phyloP scores from a whole-genome alignment of 257 asterid genomes.

The Misopates orontium region DNA sequence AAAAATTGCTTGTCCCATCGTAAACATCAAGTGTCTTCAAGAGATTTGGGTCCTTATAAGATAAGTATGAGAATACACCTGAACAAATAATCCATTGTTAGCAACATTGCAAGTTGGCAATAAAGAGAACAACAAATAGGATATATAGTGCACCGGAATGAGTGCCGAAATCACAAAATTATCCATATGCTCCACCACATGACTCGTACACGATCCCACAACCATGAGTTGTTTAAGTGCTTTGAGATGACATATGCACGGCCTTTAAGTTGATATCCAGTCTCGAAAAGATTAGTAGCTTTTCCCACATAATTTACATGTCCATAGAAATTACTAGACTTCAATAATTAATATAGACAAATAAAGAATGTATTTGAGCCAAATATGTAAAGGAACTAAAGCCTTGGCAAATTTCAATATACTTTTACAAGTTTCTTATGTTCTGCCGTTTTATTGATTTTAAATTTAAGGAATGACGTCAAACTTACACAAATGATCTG shows the following conservation, averaged over 20 bases:
- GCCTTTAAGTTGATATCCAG: slow-evolving; percentile 91
- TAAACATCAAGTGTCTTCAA: slow-evolving; percentile 88
- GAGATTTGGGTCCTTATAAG: slow-evolving; percentile 96
- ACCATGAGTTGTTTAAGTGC: slow-evolving; percentile 80
- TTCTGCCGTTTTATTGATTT: slow-evolving; percentile 2
- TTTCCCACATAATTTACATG: slow-evolving; percentile 98
- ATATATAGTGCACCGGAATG: slow-evolving; percentile 69
- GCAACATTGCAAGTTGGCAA: slow-evolving; percentile 7
- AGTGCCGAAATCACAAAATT: slow-evolving; percentile 91
- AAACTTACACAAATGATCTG: slow-evolving; percentile 13
- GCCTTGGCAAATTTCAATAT: not conserved
- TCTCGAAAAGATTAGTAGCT: slow-evolving; percentile 86
- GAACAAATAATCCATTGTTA: slow-evolving; percentile 36
- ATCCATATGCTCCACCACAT: slow-evolving; percentile 99
- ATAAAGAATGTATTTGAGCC: slow-evolving; percentile 11
- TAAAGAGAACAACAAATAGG: not conserved
- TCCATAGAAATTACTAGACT: slow-evolving; percentile 20
- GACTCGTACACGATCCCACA: slow-evolving; percentile 99
- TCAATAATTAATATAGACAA: slow-evolving; percentile 20
- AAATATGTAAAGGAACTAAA: not conserved
- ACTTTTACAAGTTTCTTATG: slow-evolving; percentile 1
- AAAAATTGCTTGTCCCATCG: slow-evolving; percentile 83
- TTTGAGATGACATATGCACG: slow-evolving; percentile 91
- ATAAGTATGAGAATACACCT: slow-evolving; percentile 93
- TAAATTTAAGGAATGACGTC: not conserved